Evolutionary conservation across 1,284 basidiomycete species (phyloP), one percentile per base, ranked within the genome.

Genomic region (Sporisorium scitamineum): DNA sequence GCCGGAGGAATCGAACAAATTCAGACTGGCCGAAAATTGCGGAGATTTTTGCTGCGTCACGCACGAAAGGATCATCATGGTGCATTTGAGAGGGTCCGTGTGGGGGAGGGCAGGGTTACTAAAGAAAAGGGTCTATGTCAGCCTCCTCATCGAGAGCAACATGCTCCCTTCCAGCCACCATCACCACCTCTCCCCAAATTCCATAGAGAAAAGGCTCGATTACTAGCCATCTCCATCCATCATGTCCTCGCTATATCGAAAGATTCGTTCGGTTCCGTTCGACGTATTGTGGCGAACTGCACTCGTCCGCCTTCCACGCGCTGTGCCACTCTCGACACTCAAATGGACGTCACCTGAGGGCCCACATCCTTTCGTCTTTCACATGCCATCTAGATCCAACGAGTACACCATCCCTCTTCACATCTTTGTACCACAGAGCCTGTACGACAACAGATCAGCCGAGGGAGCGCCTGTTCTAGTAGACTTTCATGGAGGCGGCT

Each of bases 401-500:
- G 45, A 65, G 5, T 73, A 76, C 47, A 69, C 66, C 10, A 80
- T 80, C 16, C 70, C 74, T 7, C 65, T 80, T 5, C 76, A 77
- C 56, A 72, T 80, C 57, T 80, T 76, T 47, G 62, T 77, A 8
- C 74, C 79, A 0, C 53, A 59, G 1, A 37, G 57, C 26, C 34
- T 67, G n/a, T 77, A 64, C 53, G 52, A 65, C 24, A 37, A 44
- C 11, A 5, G 20, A 11, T 55, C 70, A 37, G 48, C 52, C 1
- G 37, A 41, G 1, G 66, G 75, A 8, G 62, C 67, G 3, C 80
- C 80, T 3, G 60, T 70, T 13, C 59, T 80, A 4, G 62, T 81
- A 39, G 78, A 81, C 51, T 81, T 81, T 41, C 80, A 81, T 53
- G 80, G 80, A 22, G 80, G 80, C 45, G 78, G 80, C 3, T 81